Base-by-base conservation (phyloP, 2,329 filamentous ascomycete species). In the Colletotrichum eremochloae region DNA sequence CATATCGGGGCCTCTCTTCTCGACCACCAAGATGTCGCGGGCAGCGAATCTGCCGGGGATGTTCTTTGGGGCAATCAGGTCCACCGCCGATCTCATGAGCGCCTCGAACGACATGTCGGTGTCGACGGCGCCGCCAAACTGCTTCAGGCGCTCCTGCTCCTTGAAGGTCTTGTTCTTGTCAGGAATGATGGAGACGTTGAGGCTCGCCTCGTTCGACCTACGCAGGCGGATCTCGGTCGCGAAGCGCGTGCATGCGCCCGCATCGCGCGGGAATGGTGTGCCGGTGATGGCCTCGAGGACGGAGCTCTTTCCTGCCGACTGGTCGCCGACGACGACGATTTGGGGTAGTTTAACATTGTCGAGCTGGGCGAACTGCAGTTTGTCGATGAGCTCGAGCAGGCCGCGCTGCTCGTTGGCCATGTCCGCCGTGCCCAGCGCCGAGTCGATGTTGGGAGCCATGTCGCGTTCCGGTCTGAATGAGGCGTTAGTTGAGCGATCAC, bases 241-340 rank as follows among this genome's bases (percentile, higher is more conserved):
- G 72, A 90, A 91, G 24, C 89, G 83, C 0, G 90, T 92, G 75
- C 90, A 92, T 2, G 90, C 84, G 58, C 86, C 88, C 63, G 88
- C 88, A 72, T 89, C 88, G 67, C 87, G 83, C 0, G 89, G 90
- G 57, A 92, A 92, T 0, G 86, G 86, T 12, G 90, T 89, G 33
- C 88, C 88, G 0, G 89, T 90, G 48, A 92, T 83, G n/a, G 89
- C 89, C 76, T 91, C 89, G 2, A 92, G 84, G 1, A 90, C 88
- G 5, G 89, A 91, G 75, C 87, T 90, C 79, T 92, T 92, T 29
- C 90, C 90, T 7, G 88, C 87, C 1, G 88, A 91, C 79, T 91
- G 89, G 77, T 91, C 89, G 40, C 90, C 89, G 44, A 90, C 90
- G 33, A 91, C 89, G 58, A 91, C 89, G 46, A 92, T 88, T 76